Base-by-base conservation (phyloP, 306 rosid genomes). In the Comarum palustre region DNA sequence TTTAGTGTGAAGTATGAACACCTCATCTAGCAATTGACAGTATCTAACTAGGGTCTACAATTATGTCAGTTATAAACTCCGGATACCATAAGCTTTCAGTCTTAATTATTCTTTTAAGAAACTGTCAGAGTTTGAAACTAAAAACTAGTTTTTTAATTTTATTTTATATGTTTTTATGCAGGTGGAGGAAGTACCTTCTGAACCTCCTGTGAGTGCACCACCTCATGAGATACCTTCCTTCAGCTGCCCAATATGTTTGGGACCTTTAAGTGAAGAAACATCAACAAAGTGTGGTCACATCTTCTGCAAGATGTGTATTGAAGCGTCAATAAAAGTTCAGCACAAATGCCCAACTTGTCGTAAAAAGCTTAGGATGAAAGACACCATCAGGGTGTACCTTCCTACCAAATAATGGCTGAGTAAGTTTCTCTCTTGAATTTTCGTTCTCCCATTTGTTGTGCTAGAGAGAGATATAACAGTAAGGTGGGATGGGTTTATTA, bases 271-370 rank as follows among this genome's bases (percentile, higher is more conserved):
- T 36, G 86, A 85, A 72, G 89, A 66, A 51, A 85, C 84, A 31
- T 82, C 89, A 16, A 82, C 89, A 0, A 85, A 77, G 68, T 85
- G 89, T 48, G 89, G 89, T 42, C 89, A 85, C 59, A 85, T 85
- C 63, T 85, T 85, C 81, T 85, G 89, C 74, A 85, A 85, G 77
- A 68, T 60, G 69, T 85, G 89, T 73, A 79, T 85, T 27, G 80
- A 82, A 63, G 78, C 81, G n/a, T 77, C 83, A 17, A 69, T 80
- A 22, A 80, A 75, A 43, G 83, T 80, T 62, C 83, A 80, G 76
- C 79, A 62, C 79, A 80, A 75, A 55, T 80, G 83, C 76, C 83
- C 83, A 19, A 80, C 83, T 8, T 80, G 83, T 41, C 79, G 83
- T 55, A 66, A 73, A 38, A 79, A 60, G 72, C 79, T 79, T 20